Evolutionary conservation across 2,329 filamentous ascomycete species (phyloP).

Genomic region (Lecanoromycetidae sp.): DNA sequence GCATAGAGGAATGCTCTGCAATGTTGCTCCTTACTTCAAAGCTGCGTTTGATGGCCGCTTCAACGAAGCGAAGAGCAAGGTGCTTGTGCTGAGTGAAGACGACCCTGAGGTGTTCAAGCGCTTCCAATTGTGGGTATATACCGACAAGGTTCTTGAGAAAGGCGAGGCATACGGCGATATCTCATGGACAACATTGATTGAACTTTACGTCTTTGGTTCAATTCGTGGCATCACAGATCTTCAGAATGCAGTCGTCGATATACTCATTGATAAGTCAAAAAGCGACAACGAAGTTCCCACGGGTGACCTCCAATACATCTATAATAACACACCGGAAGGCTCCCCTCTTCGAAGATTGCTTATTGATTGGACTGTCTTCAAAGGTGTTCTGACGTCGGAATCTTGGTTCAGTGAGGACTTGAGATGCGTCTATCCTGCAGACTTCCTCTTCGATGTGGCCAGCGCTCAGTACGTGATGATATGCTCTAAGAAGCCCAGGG

Average conservation of each 20-base stretch:
- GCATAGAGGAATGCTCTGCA: slow-evolving; percentile 2
- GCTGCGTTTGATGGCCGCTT: slow-evolving; percentile 4
- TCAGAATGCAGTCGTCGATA: not conserved
- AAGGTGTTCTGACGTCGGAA: too few relatives aligned
- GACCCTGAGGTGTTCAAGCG: not conserved
- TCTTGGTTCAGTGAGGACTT: too few relatives aligned
- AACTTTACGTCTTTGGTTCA: not conserved
- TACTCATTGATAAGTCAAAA: not conserved
- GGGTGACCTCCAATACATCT: not conserved
- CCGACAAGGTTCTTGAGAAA: not conserved
- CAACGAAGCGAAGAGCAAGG: not conserved
- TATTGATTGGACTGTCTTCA: not conserved
- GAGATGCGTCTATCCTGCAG: too few relatives aligned
- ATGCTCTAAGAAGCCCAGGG: too few relatives aligned
- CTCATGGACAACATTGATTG: not conserved
- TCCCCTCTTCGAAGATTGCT: not conserved
- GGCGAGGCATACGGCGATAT: not conserved
- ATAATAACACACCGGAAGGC: not conserved
- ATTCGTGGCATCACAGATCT: not conserved
- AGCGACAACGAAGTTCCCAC: not conserved
- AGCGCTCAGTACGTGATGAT: too few relatives aligned
- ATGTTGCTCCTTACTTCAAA: slow-evolving; percentile 8
- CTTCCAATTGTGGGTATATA: slow-evolving; percentile 9
- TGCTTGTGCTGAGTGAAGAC: not conserved
- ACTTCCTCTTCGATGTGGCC: too few relatives aligned